Conservation (phyloP, 257 asterid species). For the Petrea volubilis region DNA sequence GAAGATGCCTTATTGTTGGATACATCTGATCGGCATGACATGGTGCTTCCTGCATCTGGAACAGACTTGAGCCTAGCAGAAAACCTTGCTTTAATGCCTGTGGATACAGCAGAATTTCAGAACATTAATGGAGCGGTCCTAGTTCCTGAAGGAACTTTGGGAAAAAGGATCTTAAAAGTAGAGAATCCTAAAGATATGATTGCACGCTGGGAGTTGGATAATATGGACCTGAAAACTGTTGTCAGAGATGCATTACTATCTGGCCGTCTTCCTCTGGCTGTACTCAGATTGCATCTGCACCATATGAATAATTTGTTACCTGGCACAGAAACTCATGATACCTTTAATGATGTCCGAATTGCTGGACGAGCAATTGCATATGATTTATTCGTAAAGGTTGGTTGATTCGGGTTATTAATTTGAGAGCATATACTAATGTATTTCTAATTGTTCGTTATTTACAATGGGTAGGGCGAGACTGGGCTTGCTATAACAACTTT, state of each 20-base stretch:
- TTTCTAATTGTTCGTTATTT: slow-evolving; percentile 28
- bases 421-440: slow-evolving; percentile 12
- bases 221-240: slow-evolving; percentile 75
- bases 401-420: slow-evolving; percentile 27
- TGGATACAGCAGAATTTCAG: slow-evolving; percentile 43
- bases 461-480: slow-evolving; percentile 73
- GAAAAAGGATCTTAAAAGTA: slow-evolving; percentile 37
- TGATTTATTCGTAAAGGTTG: slow-evolving; percentile 89
- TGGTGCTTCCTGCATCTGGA: slow-evolving; percentile 44
- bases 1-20: slow-evolving; percentile 44
- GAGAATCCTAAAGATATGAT: slow-evolving; percentile 94
- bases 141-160: slow-evolving; percentile 55
- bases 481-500: slow-evolving; percentile 86
- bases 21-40: slow-evolving; percentile 40
- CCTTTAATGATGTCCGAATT: slow-evolving; percentile 80
- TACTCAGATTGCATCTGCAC: slow-evolving; percentile 88
- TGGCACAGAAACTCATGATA: slow-evolving; percentile 65
- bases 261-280: slow-evolving; percentile 97
- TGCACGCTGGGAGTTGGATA: slow-evolving; percentile 87
- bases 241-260: slow-evolving; percentile 90
- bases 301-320: slow-evolving; percentile 54
- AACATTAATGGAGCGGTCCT: slow-evolving; percentile 42
- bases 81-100: slow-evolving; percentile 66
- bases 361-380: slow-evolving; percentile 88
- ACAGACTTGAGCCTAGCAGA: slow-evolving; percentile 44